A percentile compares a stretch with the other conserved stretches of the same genome.
phyloP scores from a whole-genome alignment of 257 asterid genomes.

The Henckelia pumila region DNA sequence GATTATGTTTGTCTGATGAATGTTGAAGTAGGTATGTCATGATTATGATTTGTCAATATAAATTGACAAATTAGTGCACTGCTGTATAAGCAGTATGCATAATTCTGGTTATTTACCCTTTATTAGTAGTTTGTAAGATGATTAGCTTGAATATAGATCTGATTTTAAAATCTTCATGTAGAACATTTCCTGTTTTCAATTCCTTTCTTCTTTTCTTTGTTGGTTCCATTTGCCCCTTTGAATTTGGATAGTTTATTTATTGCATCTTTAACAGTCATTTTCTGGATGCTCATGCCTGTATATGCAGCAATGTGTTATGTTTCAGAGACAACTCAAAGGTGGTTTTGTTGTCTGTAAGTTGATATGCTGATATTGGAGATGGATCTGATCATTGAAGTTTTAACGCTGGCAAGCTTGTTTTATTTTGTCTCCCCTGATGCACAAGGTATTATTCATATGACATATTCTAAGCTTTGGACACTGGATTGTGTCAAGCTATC shows the following conservation, averaged over 20 bases:
- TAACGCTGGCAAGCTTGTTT: conserved; percentile 35
- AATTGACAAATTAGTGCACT: neutral
- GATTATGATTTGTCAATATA: conserved; percentile 8
- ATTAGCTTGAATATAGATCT: neutral
- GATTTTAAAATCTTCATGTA: neutral
- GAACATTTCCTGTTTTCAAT: neutral
- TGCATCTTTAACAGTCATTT: conserved; percentile 22
- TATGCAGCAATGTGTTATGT: conserved; percentile 17
- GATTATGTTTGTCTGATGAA: conserved; percentile 6
- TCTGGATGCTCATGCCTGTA: conserved; percentile 24
- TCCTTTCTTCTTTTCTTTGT: neutral
- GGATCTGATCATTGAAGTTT: conserved; percentile 43
- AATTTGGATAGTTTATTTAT: neutral
- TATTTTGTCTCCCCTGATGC: conserved; percentile 52
- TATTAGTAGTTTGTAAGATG: neutral
- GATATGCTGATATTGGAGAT: conserved; percentile 36
- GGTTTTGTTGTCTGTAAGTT: conserved; percentile 17
- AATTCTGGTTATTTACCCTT: neutral
- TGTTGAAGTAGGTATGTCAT: conserved; percentile 7
- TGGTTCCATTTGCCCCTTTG: neutral
- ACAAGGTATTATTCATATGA: conserved; percentile 45
- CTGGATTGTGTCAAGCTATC: neutral
- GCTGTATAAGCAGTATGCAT: neutral
- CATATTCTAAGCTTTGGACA: conserved; percentile 6
- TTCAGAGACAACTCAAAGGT: conserved; percentile 25